Conservation (phyloP, 1,284 basidiomycete species). For the Moniliella sp. region DNA sequence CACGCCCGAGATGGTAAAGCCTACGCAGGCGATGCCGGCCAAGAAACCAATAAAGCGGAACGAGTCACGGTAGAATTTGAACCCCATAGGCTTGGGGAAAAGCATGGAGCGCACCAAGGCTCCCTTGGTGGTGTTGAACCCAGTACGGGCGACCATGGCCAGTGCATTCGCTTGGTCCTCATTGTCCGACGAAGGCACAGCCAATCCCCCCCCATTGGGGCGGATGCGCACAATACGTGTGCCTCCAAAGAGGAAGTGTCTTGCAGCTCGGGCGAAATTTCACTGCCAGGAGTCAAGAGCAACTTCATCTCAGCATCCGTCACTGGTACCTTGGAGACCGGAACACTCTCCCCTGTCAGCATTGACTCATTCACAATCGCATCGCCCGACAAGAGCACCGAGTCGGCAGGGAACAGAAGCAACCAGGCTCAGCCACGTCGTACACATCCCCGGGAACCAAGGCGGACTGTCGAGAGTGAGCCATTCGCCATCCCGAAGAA, state of each 20-base stretch:
- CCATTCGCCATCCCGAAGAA: slow-evolving; percentile 46
- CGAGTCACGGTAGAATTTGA: slow-evolving; percentile 84
- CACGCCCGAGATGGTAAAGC: slow-evolving; percentile 46
- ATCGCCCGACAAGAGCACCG: slow-evolving; percentile 76
- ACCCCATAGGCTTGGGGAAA: slow-evolving; percentile 86
- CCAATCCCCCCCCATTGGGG: neutral
- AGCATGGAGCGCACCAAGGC: slow-evolving; percentile 88
- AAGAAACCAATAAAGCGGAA: slow-evolving; percentile 86
- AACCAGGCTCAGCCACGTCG: slow-evolving; percentile 61
- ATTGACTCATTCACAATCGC: slow-evolving; percentile 96
- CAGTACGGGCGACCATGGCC: slow-evolving; percentile 73
- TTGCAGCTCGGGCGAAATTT: slow-evolving; percentile 52
- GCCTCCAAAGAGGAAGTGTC: slow-evolving; percentile 73
- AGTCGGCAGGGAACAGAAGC: slow-evolving; percentile 64
- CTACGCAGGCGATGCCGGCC: slow-evolving; percentile 62
- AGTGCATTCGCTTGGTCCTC: slow-evolving; percentile 39
- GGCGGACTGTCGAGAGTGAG: slow-evolving; percentile 45
- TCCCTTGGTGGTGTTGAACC: slow-evolving; percentile 93
- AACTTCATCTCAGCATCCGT: slow-evolving; percentile 11
- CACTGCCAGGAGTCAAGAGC: slow-evolving; percentile 13
- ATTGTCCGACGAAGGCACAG: neutral
- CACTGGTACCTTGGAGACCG: slow-evolving; percentile 63
- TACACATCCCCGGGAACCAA: slow-evolving; percentile 84
- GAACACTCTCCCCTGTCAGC: slow-evolving; percentile 87
- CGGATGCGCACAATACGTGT: slow-evolving; percentile 81